Evolutionary conservation across 805 yeast genomes (phyloP), one percentile per base, ranked within the genome.

Genomic region (Sugiyamaella qingdaonensis): DNA sequence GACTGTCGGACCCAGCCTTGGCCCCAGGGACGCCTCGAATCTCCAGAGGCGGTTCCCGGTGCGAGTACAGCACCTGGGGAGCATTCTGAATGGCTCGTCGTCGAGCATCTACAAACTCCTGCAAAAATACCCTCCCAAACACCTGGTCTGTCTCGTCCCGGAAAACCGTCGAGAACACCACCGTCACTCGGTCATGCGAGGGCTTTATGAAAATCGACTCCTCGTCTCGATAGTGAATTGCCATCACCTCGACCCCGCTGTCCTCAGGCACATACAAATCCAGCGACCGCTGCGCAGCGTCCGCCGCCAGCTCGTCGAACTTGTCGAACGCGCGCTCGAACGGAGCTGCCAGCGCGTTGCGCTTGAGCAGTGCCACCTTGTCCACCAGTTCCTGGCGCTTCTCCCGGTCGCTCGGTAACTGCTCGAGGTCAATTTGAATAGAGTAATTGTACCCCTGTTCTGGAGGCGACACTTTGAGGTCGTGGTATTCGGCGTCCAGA

Each of bases 41-140:
- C 68, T 94, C 99, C 64, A 89, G 77, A 8, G 99, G 99, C n/a
- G 97, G 88, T 62, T 88, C 97, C 58, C 77, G 79, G 66, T 85
- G 90, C 4, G 95, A 85, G 65, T 86, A 91, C 63, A 94, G 79
- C 50, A 94, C 99, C 75, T 94, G 99, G 14, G 99, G 99, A 1
- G 98, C 97, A 48, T 94, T 91, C 73, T 94, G 99, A 56, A 94
- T 92, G 4, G 95, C 86, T 69, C 97, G 81, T 67, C 87, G 87
- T 72, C 99, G 83, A 10, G 98, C 97, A 69, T 91, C 97, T 44
- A 90, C 96, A 68, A 91, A 91, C 72, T 91, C 97, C 59, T 71
- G 72, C 55, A 72, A 49, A 39, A 64, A 65, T 55, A 68, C 68
- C 45, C 61, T 63, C 36, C 73, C 73, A 35, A 71, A 65, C 11